Evolutionary conservation across 768 basidiomycete species (phyloP).

Genomic region (Hericium erinaceus): DNA sequence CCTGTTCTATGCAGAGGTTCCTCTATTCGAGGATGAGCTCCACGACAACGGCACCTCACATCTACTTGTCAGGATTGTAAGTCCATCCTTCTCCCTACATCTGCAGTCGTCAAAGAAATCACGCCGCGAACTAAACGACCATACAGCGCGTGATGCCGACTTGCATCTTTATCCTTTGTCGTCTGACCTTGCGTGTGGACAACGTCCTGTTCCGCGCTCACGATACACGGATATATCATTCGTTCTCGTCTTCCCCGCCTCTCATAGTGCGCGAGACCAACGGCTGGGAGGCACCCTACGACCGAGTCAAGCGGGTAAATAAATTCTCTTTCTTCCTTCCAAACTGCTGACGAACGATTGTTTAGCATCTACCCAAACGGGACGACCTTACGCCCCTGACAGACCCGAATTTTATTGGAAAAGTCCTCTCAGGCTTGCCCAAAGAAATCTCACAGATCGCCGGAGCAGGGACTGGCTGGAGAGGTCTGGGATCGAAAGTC

Average conservation of each 20-base stretch:
- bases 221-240: slow-evolving; percentile 88
- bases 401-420: slow-evolving; percentile 75
- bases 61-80: slow-evolving; percentile 77
- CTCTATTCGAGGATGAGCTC: slow-evolving; percentile 91
- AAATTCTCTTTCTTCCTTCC: background rate
- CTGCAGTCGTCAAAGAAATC: background rate
- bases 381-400: slow-evolving; percentile 86
- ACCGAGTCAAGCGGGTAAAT: slow-evolving; percentile 65
- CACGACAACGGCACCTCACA: slow-evolving; percentile 93
- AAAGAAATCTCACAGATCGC: slow-evolving; percentile 43
- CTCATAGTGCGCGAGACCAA: slow-evolving; percentile 69
- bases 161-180: slow-evolving; percentile 81
- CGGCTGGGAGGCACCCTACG: slow-evolving; percentile 90
- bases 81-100: slow-evolving; percentile 22
- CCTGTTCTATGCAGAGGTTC: slow-evolving; percentile 94
- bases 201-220: slow-evolving; percentile 84
- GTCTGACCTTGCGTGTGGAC: slow-evolving; percentile 93
- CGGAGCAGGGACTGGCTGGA: slow-evolving; percentile 77
- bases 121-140: background rate
- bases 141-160: slow-evolving; percentile 92
- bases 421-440: slow-evolving; percentile 56
- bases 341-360: background rate
- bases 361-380: slow-evolving; percentile 55
- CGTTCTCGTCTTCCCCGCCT: slow-evolving; percentile 53
- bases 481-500: slow-evolving; percentile 59